Conservation (phyloP, 768 basidiomycete genomes). For the Agaricus subrufescens region DNA sequence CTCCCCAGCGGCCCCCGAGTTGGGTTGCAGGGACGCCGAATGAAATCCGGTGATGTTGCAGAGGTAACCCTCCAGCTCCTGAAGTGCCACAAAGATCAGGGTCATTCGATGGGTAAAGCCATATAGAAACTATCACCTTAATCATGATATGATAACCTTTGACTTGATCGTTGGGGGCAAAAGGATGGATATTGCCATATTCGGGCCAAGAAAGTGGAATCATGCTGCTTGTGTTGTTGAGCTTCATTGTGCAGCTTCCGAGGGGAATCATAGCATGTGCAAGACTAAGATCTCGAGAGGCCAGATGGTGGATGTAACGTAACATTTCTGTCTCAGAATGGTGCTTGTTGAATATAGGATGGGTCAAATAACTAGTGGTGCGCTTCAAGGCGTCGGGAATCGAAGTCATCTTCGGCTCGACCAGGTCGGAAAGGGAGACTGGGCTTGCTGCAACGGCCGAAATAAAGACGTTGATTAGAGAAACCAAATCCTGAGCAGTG, state of each 20-base stretch:
- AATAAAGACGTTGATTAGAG: conserved; percentile 79
- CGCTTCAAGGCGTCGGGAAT: conserved; percentile 57
- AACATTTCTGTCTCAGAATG: conserved; percentile 99
- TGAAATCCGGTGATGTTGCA: conserved; percentile 97
- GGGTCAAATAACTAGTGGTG: conserved; percentile 68
- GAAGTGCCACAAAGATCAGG: background rate
- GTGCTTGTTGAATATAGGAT: conserved; percentile 93
- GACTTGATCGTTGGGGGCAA: conserved; percentile 86
- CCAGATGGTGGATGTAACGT: conserved; percentile 91
- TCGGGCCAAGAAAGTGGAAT: conserved; percentile 94
- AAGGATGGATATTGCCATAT: conserved; percentile 88
- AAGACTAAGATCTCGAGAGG: conserved; percentile 91
- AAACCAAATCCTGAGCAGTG: conserved; percentile 65
- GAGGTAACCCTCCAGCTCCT: conserved; percentile 90
- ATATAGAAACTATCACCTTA: conserved; percentile 38
- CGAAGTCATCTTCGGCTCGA: conserved; percentile 35
- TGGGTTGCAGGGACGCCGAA: conserved; percentile 95
- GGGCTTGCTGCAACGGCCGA: conserved; percentile 49
- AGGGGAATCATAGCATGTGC: conserved; percentile 96
- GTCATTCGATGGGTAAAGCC: background rate
- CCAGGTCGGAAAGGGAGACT: conserved; percentile 42
- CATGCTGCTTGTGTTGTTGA: conserved; percentile 98
- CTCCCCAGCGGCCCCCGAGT: conserved; percentile 97
- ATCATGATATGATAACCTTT: conserved; percentile 82
- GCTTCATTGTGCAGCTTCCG: conserved; percentile 96